These are phyloP conservation scores for Golubevia pallescens DNA, from an alignment of 1,284 basidiomycete species.

Conservation along the genomic window DNA sequence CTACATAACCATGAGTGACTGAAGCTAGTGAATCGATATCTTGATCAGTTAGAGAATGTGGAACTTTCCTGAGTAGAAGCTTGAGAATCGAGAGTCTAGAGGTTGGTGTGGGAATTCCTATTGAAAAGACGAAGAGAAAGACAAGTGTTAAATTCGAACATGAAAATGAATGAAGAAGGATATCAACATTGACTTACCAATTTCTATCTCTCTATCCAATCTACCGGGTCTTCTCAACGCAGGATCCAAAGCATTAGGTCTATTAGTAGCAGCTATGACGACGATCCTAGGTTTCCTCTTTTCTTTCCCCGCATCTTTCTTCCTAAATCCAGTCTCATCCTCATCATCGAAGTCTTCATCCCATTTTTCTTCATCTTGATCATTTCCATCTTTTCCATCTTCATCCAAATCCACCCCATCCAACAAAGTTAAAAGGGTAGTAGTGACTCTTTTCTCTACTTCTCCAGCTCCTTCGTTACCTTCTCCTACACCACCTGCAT, in stretches of 20 bases:
- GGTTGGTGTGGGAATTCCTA: conserved; percentile 84
- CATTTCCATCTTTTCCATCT: conserved; percentile 7
- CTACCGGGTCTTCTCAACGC: conserved; percentile 90
- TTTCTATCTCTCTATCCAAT: conserved; percentile 96
- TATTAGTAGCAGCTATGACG: conserved; percentile 94
- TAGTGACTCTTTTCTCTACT: conserved; percentile 93
- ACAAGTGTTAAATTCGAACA: no score
- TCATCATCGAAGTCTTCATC: conserved; percentile 39
- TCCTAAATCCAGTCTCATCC: conserved; percentile 66
- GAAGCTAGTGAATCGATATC: conserved; percentile 76
- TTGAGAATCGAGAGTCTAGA: conserved; percentile 83
- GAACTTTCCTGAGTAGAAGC: conserved; percentile 80
- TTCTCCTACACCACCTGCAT: conserved; percentile 32
- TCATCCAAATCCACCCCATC: conserved; percentile 81
- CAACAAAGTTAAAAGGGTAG: conserved; percentile 90
- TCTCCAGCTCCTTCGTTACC: conserved; percentile 67
- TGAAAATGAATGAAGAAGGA: not conserved
- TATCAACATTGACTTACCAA: conserved; percentile 71
- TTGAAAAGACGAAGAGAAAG: not conserved
- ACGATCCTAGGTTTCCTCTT: conserved; percentile 73
- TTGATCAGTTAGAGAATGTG: conserved; percentile 73
- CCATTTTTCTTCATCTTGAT: conserved; percentile 17
- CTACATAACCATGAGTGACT: conserved; percentile 93
- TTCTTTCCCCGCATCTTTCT: conserved; percentile 5
- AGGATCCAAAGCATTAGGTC: conserved; percentile 96